Conservation (phyloP, 2,329 filamentous ascomycete species). For the Fusarium chlamydosporum region DNA sequence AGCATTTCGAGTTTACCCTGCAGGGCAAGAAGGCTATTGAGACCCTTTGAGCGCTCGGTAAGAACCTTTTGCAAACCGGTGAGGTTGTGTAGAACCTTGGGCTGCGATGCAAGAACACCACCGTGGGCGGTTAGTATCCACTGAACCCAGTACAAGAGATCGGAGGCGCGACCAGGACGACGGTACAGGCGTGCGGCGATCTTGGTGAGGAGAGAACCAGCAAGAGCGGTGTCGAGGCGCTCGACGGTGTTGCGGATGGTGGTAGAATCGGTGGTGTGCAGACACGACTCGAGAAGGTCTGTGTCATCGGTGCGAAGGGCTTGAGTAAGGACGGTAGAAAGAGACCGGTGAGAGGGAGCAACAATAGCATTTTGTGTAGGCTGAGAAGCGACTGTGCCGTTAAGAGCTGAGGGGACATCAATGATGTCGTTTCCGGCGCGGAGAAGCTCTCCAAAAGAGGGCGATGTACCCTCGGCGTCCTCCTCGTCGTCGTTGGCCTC, state of each 20-base stretch:
- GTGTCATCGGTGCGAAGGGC: conserved; percentile 93
- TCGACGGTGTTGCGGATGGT: conserved; percentile 92
- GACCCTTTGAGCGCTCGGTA: conserved; percentile 84
- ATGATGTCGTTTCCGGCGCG: conserved; percentile 79
- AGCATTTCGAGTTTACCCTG: conserved; percentile 98
- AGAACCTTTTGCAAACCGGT: conserved; percentile 87
- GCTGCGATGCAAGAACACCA: conserved; percentile 87
- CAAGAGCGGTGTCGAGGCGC: conserved; percentile 86
- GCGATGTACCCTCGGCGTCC: conserved; percentile 66
- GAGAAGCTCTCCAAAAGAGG: conserved; percentile 90
- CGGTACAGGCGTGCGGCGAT: conserved; percentile 89
- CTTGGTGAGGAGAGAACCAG: conserved; percentile 82
- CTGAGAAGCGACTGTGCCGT: conserved; percentile 55
- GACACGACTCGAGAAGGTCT: conserved; percentile 90
- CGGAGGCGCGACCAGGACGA: conserved; percentile 88
- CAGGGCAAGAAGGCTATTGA: conserved; percentile 85
- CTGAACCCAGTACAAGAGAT: conserved; percentile 94
- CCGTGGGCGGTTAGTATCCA: conserved; percentile 95
- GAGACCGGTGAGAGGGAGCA: conserved; percentile 80
- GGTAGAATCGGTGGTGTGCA: conserved; percentile 81
- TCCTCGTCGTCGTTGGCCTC: conserved; percentile 50
- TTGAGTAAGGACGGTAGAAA: conserved; percentile 93
- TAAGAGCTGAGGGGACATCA: conserved; percentile 71
- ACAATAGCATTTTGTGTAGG: conserved; percentile 65
- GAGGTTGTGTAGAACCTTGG: conserved; percentile 84